These are phyloP conservation scores for Sordaria brevicollis DNA, from an alignment of 495 filamentous ascomycete genomes.

Conservation along the genomic window DNA sequence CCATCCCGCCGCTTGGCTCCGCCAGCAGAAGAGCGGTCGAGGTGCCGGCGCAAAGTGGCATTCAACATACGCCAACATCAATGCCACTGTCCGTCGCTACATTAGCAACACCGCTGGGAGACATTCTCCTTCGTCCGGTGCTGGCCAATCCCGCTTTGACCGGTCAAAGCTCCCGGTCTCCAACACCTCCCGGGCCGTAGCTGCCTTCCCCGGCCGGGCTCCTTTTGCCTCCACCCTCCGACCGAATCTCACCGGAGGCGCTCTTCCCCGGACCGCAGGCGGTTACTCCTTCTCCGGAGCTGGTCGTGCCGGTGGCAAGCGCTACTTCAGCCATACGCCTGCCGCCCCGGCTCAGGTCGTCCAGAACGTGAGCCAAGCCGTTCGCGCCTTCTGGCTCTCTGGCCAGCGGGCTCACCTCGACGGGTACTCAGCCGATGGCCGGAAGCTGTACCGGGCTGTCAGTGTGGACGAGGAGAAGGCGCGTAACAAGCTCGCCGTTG, in stretches of 20 bases:
- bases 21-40: conserved; percentile 49
- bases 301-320: conserved; percentile 58
- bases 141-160: conserved; percentile 38
- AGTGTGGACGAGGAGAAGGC: conserved; percentile 61
- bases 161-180: conserved; percentile 57
- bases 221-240: conserved; percentile 87
- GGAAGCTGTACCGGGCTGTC: conserved; percentile 67
- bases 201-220: conserved; percentile 56
- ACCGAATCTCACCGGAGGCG: conserved; percentile 85
- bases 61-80: conserved; percentile 50
- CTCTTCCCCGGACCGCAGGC: conserved; percentile 71
- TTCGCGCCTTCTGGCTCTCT: conserved; percentile 80
- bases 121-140: conserved; percentile 16
- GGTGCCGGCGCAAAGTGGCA: conserved; percentile 48
- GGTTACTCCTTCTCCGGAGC: conserved; percentile 68
- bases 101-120: conserved; percentile 39
- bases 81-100: conserved; percentile 49
- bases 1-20: conserved; percentile 59
- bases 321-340: conserved; percentile 85
- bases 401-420: conserved; percentile 81
- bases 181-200: conserved; percentile 53
- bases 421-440: conserved; percentile 56
- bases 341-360: conserved; percentile 80
- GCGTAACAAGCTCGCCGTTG: conserved; percentile 46
- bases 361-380: conserved; percentile 85